phyloP scores from a whole-genome alignment of 192 early-diverging fungal species.

The Allomyces macrogynus region DNA sequence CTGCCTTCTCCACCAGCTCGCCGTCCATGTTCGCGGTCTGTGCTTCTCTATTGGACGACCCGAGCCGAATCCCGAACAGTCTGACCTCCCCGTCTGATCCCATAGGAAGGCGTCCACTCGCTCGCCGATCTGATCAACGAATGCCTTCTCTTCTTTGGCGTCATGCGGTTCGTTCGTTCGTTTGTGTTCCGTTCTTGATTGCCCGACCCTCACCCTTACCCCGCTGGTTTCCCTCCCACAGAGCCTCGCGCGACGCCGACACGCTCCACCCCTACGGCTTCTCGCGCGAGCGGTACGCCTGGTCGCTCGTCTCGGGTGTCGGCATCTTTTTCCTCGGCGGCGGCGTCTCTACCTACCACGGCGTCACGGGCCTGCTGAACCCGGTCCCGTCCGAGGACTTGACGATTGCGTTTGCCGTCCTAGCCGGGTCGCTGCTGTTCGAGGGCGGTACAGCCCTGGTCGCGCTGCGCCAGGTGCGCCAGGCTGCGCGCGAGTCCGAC shows the following conservation, averaged over 20 bases:
- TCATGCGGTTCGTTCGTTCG: not conserved
- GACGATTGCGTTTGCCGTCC: conserved; percentile 15
- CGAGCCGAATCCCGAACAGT: no score
- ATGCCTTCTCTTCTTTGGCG: not conserved
- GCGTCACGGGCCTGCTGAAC: conserved; percentile 21
- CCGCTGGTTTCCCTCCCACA: not conserved
- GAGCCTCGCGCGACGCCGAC: conserved; percentile 9
- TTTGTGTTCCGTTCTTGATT: not conserved
- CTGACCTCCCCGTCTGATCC: no score
- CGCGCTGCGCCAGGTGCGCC: not conserved
- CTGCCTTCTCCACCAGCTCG: not conserved
- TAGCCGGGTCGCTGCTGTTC: conserved; percentile 22
- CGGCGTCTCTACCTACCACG: conserved; percentile 31
- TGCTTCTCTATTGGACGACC: not conserved
- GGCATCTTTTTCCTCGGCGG: conserved; percentile 35
- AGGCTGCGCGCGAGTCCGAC: conserved; percentile 20
- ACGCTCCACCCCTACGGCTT: conserved; percentile 34
- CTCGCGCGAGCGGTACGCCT: conserved; percentile 27
- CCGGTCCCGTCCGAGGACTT: conserved; percentile 18
- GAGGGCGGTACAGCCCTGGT: conserved; percentile 13
- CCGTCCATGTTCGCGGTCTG: not conserved
- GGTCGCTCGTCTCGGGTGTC: conserved; percentile 29
- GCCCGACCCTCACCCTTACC: no score
- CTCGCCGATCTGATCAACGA: not conserved
- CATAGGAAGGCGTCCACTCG: not conserved